Evolutionary conservation across 305 asterid genomes (phyloP), one percentile per base, ranked within the genome.

Genomic region (Fraxinus paxiana): DNA sequence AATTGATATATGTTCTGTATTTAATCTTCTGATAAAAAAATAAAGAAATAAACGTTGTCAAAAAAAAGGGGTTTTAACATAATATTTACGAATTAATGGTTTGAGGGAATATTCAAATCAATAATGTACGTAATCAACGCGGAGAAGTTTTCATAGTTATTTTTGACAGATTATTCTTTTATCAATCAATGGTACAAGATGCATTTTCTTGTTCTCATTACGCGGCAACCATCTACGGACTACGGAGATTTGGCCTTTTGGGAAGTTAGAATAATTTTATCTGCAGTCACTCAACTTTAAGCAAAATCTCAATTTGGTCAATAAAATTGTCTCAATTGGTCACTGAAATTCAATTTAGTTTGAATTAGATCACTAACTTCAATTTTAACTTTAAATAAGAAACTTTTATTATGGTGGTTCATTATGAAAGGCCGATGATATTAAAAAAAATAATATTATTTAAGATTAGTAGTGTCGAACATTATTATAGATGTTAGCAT

Each of bases 81-180:
- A 69, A 20, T 35, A 9, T 70, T 76, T 61, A 61, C 41, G 56
- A 37, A 48, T 13, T 5, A 73, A 84, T 78, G 22, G 59, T n/a
- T 46, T 46, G 59, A 4, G 59, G 20, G 6, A 48, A 15, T 48
- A 48, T 15, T 48, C 61, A 48, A 15, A 48, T 48, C 61, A 48
- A 48, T 48, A 48, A 18, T 2, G 71, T 5, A 73, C 48, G 54
- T 54, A 80, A 84, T 75, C 61, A 80, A 84, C 84, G 89, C 83
- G 87, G 84, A 22, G 70, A 82, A 82, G 84, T 2, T 51, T 46
- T 15, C 6, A 13, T 12, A 46, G 59, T 3, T 13, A 46, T 46
- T 46, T 4, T 46, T 13, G 17, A 13, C 51, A 0, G 51, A 15
- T n/a, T n/a, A 6, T 46, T 46, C 4, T 9, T 46, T 46, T 13